A percentile compares a stretch with the other conserved stretches of the same genome.
phyloP scores from a whole-genome alignment of 805 yeast species.

The Cyberlindnera misumaiensis region DNA sequence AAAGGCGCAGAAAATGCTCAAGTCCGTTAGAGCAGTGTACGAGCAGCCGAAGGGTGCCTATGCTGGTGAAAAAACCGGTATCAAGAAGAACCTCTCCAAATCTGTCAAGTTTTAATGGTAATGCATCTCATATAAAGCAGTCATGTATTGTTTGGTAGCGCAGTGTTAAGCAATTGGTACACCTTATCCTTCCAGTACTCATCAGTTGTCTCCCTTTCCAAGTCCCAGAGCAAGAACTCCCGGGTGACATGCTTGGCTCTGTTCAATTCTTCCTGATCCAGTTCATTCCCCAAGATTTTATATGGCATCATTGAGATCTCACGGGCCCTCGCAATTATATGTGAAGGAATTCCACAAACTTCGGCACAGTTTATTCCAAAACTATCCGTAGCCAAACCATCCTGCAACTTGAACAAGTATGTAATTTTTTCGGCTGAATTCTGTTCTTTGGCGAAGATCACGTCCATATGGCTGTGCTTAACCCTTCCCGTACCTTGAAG shows the following conservation, averaged over 20 bases:
- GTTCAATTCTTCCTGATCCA: constrained; percentile 1
- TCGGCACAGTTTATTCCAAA: constrained; percentile 37
- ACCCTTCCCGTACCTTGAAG: constrained; percentile 19
- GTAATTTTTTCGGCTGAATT: constrained; percentile 13
- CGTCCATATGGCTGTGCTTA: constrained; percentile 31
- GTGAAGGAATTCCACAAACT: constrained; percentile 27
- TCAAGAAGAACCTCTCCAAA: constrained; percentile 86
- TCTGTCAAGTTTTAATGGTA: constrained; percentile 56
- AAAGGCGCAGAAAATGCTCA: constrained; percentile 87
- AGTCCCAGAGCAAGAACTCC: constrained; percentile 18
- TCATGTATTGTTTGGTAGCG: not conserved
- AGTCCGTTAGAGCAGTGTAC: constrained; percentile 86
- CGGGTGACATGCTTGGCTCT: constrained; percentile 11
- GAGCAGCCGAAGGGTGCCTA: constrained; percentile 70
- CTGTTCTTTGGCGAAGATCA: constrained; percentile 13
- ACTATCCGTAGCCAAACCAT: constrained; percentile 29
- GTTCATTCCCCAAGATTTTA: constrained; percentile 6
- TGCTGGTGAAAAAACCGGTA: constrained; percentile 95
- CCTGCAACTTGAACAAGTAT: constrained; percentile 27
- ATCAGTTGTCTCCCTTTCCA: constrained; percentile 3
- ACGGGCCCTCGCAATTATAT: constrained; percentile 28
- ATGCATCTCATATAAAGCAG: not conserved
- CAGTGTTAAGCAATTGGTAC: too few species aligned
- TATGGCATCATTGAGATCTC: constrained; percentile 16
- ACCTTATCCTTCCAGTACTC: not conserved